These are phyloP conservation scores for Paramecium primaurelia DNA, from an alignment of 73 alveolate species.

Conservation along the genomic window DNA sequence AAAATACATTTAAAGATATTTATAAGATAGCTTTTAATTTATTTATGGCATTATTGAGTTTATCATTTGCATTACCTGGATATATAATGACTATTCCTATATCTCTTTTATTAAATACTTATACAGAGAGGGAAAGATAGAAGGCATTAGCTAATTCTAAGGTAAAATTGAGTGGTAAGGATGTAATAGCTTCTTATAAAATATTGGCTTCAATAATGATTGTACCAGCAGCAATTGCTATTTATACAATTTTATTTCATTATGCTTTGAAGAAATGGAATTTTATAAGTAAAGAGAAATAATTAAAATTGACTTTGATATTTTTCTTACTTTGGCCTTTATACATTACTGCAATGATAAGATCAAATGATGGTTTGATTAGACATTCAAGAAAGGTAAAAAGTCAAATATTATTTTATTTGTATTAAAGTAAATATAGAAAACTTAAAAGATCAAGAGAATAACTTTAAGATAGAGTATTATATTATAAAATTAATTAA, in stretches of 20 bases:
- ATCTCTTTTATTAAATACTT: constrained; percentile 61
- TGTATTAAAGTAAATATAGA: constrained; percentile 62
- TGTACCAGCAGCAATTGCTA: constrained; percentile 38
- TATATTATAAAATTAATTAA: neutral
- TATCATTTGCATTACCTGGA: constrained; percentile 75
- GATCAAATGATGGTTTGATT: constrained; percentile 70
- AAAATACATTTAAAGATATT: neutral
- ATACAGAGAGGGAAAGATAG: constrained; percentile 80
- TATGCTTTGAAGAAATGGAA: constrained; percentile 29
- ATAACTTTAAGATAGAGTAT: constrained; percentile 59
- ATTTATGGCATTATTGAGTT: constrained; percentile 13
- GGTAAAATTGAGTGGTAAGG: constrained; percentile 79
- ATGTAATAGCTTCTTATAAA: constrained; percentile 81
- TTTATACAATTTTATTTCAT: constrained; percentile 63
- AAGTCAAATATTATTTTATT: constrained; percentile 63
- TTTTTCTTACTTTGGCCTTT: constrained; percentile 76
- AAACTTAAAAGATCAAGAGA: constrained; percentile 66
- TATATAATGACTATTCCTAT: constrained; percentile 69
- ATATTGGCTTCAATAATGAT: constrained; percentile 66
- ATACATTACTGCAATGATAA: constrained; percentile 69
- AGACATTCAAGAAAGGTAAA: constrained; percentile 54
- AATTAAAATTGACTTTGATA: neutral
- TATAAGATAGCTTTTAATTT: neutral
- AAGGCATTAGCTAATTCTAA: constrained; percentile 76
- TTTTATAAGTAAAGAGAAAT: neutral